Evolutionary conservation across 768 basidiomycete species (phyloP), one percentile per base, ranked within the genome.

Genomic region (Pleurotus citrinopileatus): DNA sequence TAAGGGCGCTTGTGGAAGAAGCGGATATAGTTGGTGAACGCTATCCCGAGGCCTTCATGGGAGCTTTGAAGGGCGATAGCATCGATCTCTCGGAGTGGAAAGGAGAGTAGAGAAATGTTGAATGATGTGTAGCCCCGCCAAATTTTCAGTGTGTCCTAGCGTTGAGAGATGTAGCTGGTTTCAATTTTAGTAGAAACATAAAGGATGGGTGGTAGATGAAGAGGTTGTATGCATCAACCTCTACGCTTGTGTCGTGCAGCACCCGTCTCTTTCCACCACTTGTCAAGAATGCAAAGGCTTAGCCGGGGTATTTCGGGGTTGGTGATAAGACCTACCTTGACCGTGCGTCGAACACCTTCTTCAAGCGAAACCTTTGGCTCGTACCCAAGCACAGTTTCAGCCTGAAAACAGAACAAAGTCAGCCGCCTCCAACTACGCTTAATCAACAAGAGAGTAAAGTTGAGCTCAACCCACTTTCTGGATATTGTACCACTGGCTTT

Each of bases 401-500:
- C 71, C 60, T 59, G 43, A 12, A 8, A 13, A 34, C 34, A 28
- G 2, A 15, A 40, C n/a, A n/a, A n/a, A n/a, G n/a, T n/a, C n/a
- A n/a, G n/a, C n/a, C n/a, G 40, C 25, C 12, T n/a, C 23, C 23
- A 46, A 20, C 13, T 7, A n/a, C 23, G 20, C 36, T n/a, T 9
- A 27, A 26, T 10, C 38, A 52, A 15, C 15, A 4, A 38, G 5
- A 42, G n/a, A 7, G 23, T 27, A 9, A 7, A 44, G n/a, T 46
- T 32, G 23, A 32, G 10, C n/a, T 12, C 50, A 6, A 8, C 17
- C n/a, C 37, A 54, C 61, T 67, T 75, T 74, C 58, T 80, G 77
- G 43, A 78, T 77, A 63, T 80, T 77, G 65, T 77, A 80, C 65
- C 74, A 82, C 55, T 79, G 67, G 44, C 72, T 65, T 45, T 70